Evolutionary conservation across 108 stramenopile species (phyloP).

Genomic region (Cylindrotheca closterium): DNA sequence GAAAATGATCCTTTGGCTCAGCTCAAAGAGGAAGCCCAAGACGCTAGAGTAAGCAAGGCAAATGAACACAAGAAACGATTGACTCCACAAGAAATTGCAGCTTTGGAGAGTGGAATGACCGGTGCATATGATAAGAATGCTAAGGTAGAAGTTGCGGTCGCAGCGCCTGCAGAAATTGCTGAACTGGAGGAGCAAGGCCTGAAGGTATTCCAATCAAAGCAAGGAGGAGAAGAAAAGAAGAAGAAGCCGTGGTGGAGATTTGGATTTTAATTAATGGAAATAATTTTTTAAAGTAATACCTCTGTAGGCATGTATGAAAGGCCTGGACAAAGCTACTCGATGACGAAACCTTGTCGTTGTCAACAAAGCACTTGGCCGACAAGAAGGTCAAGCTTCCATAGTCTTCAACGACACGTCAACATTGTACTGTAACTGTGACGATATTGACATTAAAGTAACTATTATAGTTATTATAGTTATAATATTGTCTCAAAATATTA

Average conservation of each 20-base stretch:
- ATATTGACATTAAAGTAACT: too few species aligned
- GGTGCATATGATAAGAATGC: background rate
- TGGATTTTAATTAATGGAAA: constrained; percentile 28
- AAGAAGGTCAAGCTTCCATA: too few species aligned
- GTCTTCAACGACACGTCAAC: too few species aligned
- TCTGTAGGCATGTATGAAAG: too few species aligned
- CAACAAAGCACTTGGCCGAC: too few species aligned
- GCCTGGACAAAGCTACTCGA: too few species aligned
- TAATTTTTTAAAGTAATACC: background rate
- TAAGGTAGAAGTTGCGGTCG: constrained; percentile 23
- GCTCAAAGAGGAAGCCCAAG: constrained; percentile 40
- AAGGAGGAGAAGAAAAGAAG: constrained; percentile 2
- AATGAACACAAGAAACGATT: constrained; percentile 6
- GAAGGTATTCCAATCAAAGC: constrained; percentile 12
- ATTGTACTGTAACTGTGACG: too few species aligned
- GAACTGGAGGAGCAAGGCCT: constrained; percentile 24
- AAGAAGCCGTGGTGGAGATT: constrained; percentile 43
- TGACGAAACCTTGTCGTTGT: too few species aligned
- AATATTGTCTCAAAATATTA: too few species aligned
- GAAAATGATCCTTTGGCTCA: constrained; percentile 33
- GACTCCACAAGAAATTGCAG: constrained; percentile 30
- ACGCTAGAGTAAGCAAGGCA: constrained; percentile 11
- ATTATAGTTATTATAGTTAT: too few species aligned
- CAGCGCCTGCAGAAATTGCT: constrained; percentile 33
- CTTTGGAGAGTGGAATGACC: constrained; percentile 35